These are phyloP conservation scores for Ophiostoma populinum DNA, from an alignment of 2,329 filamentous ascomycete species.

Conservation along the genomic window DNA sequence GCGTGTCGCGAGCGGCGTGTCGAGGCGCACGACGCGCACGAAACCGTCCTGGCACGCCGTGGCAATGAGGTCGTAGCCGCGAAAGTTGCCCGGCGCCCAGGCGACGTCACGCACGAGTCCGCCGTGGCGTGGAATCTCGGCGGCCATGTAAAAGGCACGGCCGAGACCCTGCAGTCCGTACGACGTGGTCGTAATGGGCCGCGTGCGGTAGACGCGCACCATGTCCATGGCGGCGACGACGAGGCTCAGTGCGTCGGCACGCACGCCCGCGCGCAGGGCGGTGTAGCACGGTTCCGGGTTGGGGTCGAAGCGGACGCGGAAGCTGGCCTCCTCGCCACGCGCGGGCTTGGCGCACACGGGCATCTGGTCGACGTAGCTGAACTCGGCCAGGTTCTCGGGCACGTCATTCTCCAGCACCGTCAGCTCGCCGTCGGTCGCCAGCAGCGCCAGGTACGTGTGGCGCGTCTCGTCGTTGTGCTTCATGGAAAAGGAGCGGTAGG, in stretches of 20 bases:
- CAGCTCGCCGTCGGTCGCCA: constrained; percentile 60
- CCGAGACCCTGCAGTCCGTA: constrained; percentile 36
- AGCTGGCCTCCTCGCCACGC: constrained; percentile 72
- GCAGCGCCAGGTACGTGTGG: constrained; percentile 71
- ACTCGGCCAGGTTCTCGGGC: constrained; percentile 64
- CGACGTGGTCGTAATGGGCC: constrained; percentile 34
- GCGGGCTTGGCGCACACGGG: constrained; percentile 52
- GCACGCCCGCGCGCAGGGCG: constrained; percentile 63
- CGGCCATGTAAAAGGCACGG: constrained; percentile 74
- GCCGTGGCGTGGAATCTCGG: constrained; percentile 55
- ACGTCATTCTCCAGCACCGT: constrained; percentile 73
- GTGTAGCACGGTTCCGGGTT: constrained; percentile 67
- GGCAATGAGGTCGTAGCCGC: constrained; percentile 79
- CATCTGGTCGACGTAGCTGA: constrained; percentile 59
- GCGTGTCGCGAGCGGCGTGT: constrained; percentile 33
- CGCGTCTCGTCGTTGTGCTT: constrained; percentile 62
- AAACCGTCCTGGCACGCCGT: constrained; percentile 86
- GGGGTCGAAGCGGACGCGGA: constrained; percentile 75
- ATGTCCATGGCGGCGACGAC: constrained; percentile 75
- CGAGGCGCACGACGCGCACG: constrained; percentile 72
- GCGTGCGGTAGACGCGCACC: constrained; percentile 69
- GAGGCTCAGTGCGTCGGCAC: constrained; percentile 59
- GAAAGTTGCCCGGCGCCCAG: constrained; percentile 82
- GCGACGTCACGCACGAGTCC: constrained; percentile 73
- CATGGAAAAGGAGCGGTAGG: constrained; percentile 71